Evolutionary conservation across 306 rosid genomes (phyloP).

Genomic region (Ormosia emarginata): DNA sequence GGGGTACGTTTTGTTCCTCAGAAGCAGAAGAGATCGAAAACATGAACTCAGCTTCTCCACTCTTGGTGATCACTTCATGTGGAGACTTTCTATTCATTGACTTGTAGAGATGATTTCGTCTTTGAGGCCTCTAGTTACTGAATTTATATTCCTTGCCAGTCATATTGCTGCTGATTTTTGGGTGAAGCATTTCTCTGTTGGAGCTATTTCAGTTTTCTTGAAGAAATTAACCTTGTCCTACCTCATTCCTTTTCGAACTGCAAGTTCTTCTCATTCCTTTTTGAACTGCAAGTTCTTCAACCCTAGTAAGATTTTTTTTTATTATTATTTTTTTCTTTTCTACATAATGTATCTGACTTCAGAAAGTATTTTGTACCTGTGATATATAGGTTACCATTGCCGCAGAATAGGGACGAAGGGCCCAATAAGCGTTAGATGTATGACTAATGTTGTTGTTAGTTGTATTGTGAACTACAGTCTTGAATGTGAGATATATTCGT

Average conservation of each 20-base stretch:
- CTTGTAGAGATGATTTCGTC: slow-evolving; percentile 6
- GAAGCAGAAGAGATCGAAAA: slow-evolving; percentile 61
- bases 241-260: not conserved
- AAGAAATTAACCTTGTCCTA: not conserved
- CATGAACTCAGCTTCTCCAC: slow-evolving; percentile 26
- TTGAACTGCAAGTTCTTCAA: not conserved
- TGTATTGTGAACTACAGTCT: not conserved
- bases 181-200: not conserved
- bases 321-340: not conserved
- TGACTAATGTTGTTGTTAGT: not conserved
- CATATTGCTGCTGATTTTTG: not conserved
- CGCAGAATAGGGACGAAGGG: not conserved
- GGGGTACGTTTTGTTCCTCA: slow-evolving; percentile 68
- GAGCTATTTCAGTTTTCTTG: not conserved
- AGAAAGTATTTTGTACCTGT: slow-evolving; percentile 3
- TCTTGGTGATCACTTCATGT: not conserved
- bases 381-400: slow-evolving; percentile 18
- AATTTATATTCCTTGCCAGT: not conserved
- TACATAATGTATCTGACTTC: not conserved
- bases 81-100: slow-evolving; percentile 15
- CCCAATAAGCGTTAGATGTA: not conserved
- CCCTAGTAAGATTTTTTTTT: not conserved
- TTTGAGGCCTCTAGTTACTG: not conserved
- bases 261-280: not conserved
- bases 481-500: not conserved